Base-by-base conservation (phyloP, 2,329 filamentous ascomycete species). In the Pseudopyrenochaeta lycopersici region DNA sequence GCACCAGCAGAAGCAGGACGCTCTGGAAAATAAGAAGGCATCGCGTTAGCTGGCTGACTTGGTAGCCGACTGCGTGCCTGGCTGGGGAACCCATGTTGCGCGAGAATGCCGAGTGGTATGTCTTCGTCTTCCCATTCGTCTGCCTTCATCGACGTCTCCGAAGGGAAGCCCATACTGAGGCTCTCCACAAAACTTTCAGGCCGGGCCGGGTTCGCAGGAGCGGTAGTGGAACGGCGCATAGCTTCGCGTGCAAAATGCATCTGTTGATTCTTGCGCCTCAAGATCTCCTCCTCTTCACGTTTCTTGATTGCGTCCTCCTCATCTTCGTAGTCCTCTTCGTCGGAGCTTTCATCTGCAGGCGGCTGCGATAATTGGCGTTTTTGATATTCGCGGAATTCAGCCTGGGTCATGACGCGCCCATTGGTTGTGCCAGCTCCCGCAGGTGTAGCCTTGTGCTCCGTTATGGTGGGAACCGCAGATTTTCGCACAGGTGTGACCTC, bases 101-200 rank as follows among this genome's bases (percentile, higher is more conserved):
- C 64, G 17, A 77, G 67, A 32, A 77, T 73, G n/a, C 71, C 74
- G 10, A 77, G 58, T 23, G 74, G 74, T 20, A 76, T 63, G 41
- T 77, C 74, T 43, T 76, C 74, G 14, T 76, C 72, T 43, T 70
- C 66, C 73, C 72, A 76, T 42, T 76, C 67, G 41, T 73, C 71
- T 12, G 72, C 70, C 47, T 74, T 64, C 48, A 72, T 56, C 4
- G 71, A 76, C 4, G 64, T 68, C 44, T 75, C 72, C 0, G 73
- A 73, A 7, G 72, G 72, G 45, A 74, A 76, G 9, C 71, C 71
- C 57, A 62, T 71, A 31, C 54, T 49, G 29, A 61, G 46, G 2
- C 54, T 47, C 17, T 65, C 68, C 14, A 54, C 53, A n/a, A 56
- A 48, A 46, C 57, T 69, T 17, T 61, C 56, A 5, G 64, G 57